Evolutionary conservation across 805 yeast genomes (phyloP).

Genomic region (Candida ovalis): DNA sequence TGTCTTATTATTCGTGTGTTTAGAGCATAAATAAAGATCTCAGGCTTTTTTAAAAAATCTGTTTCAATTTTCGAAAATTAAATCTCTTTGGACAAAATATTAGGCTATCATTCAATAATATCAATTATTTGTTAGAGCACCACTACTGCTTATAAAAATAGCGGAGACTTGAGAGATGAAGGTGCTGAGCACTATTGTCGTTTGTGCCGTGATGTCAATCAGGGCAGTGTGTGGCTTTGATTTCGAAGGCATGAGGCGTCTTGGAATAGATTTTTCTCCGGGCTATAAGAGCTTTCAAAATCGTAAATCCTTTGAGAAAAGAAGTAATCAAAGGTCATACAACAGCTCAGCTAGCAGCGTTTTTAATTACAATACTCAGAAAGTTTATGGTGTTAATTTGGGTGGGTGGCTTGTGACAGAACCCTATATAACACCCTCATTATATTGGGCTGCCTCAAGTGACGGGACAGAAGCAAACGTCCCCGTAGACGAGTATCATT

Average conservation of each 20-base stretch:
- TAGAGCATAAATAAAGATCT: too few relatives aligned
- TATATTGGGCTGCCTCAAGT: constrained; percentile 37
- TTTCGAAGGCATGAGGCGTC: too few relatives aligned
- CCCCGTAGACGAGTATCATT: constrained; percentile 61
- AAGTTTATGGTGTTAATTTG: constrained; percentile 45
- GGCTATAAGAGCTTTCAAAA: neutral
- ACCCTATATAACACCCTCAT: constrained; percentile 66
- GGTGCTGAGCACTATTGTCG: neutral
- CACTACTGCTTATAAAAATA: too few relatives aligned
- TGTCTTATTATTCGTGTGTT: too few relatives aligned
- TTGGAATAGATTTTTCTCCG: neutral
- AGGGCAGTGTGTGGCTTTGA: neutral
- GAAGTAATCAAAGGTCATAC: neutral
- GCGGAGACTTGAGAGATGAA: neutral
- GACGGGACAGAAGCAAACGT: constrained; percentile 33
- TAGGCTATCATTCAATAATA: too few relatives aligned
- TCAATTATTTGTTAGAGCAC: too few relatives aligned
- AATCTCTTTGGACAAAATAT: too few relatives aligned
- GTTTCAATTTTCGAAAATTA: too few relatives aligned
- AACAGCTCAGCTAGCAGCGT: neutral
- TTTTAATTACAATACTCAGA: constrained; percentile 22
- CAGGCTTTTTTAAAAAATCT: neutral
- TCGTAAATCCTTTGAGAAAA: neutral
- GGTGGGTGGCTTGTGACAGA: constrained; percentile 77
- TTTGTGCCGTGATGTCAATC: neutral